Evolutionary conservation across 78 protist genomes (phyloP).

Genomic region (Cavenderia fasciculata): DNA sequence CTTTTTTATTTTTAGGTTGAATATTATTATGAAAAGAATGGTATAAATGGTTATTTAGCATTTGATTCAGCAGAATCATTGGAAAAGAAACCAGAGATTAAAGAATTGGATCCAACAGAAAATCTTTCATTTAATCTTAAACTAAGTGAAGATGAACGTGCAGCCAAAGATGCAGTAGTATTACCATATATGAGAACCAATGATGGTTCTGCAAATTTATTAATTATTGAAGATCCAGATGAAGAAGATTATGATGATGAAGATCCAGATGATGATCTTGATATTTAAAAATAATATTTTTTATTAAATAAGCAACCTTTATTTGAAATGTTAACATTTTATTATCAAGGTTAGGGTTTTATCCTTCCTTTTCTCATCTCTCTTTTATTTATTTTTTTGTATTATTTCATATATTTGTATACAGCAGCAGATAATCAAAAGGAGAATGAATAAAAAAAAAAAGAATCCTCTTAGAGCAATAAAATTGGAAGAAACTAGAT

Average conservation of each 20-base stretch:
- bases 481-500: too few species aligned
- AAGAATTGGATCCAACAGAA: conserved; percentile 64
- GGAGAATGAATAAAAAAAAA: too few species aligned
- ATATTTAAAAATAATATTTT: conserved; percentile 30
- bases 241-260: conserved; percentile 49
- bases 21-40: conserved; percentile 56
- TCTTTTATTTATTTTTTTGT: too few species aligned
- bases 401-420: too few species aligned
- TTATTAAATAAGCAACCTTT: too few species aligned
- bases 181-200: conserved; percentile 74
- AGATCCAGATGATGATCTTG: conserved; percentile 56
- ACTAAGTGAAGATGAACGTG: conserved; percentile 64
- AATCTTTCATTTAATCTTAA: conserved; percentile 73
- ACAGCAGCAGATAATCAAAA: too few species aligned
- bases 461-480: too few species aligned
- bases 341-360: too few species aligned
- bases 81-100: conserved; percentile 18
- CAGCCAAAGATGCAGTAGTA: conserved; percentile 62
- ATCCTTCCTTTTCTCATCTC: too few species aligned
- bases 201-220: not conserved
- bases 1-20: conserved; percentile 6
- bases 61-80: conserved; percentile 70
- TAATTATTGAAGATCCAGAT: conserved; percentile 12
- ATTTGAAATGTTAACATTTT: too few species aligned
- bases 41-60: conserved; percentile 5